Evolutionary conservation across 2,329 filamentous ascomycete species (phyloP), one percentile per base, ranked within the genome.

Genomic region (Cryphonectria radicalis): DNA sequence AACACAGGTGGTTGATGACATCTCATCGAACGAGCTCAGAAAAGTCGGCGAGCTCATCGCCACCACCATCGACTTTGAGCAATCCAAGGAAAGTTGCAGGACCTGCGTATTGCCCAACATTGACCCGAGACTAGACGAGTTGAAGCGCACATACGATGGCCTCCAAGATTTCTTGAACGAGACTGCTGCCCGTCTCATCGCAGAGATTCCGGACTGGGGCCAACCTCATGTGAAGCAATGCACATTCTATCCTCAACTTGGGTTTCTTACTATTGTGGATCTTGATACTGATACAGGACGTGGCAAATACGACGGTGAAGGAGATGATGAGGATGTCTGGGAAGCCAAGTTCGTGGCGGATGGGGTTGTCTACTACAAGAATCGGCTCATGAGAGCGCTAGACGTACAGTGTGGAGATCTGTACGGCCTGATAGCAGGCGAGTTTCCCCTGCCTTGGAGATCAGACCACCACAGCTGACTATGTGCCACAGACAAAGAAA

Each of bases 191-290:
- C 86, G 89, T n/a, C 84, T 97, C 70, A 87, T 88, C 0, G 79
- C 81, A 19, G 84, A 86, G 1, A 83, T 96, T 28, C 91, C 94
- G 0, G 84, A 87, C 72, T 86, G 86, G 84, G 84, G 85, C 25
- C 79, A 79, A 37, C 78, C 81, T 42, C 84, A 87, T 72, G 81
- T 91, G 19, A 84, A 86, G 46, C 95, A 95, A 69, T 97, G 97
- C 73, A 92, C 96, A 25, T 97, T 96, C 79, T 92, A 97, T 73
- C 95, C 95, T 0, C 94, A 97, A 77, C 88, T 98, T 53, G 96
- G 96, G 0, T 99, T 98, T 78, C 87, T 98, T 53, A 92, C 94
- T 2, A 90, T 92, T 0, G 90, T 97, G 22, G 87, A 87, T 1
- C 80, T 91, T 4, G 88, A 94, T 75, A 82, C 85, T 19, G 79